Base-by-base conservation (phyloP, 108 stramenopile species). In the Mayamaea pseudoterrestris region DNA sequence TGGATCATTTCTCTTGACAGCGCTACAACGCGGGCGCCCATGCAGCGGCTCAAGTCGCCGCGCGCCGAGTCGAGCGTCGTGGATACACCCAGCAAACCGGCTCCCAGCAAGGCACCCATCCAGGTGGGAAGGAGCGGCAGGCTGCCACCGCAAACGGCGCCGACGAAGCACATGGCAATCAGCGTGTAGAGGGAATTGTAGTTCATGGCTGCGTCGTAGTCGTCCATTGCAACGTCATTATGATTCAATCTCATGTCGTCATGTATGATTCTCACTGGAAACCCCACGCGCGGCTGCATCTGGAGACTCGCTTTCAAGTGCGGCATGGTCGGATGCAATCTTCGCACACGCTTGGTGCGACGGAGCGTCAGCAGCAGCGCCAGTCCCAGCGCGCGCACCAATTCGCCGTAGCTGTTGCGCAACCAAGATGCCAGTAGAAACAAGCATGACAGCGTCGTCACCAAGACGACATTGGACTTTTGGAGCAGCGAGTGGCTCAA, bases 1-100 rank as follows among this genome's bases (percentile, higher is more conserved):
- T 61, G 41, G 54, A 68, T 48, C n/a, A 78, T 44, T 30, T 78
- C 71, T 37, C 70, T 47, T 11, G 65, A 26, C 30, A 78, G 43
- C 4, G 71, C 63, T 3, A 88, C 81, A 25, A 90, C 55, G 0
- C 83, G 77, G 83, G 84, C 84, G 21, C 83, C 87, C 70, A 76
- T 74, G 54, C 74, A 47, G 23, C 87, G 78, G 18, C 60, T 61
- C 31, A 90, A 50, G 47, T 90, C 87, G n/a, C 87, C 82, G 23
- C 65, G 50, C 2, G 78, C 63, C 65, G 60, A 73, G 3, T 53
- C 42, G 9, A 55, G 53, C 47, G 67, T 66, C 23, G 75, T 72
- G 18, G 55, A 55, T 12, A 73, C 55, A n/a, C 68, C 87, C 54
- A 82, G 80, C 26, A 55, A 18, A n/a, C 50, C 67, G 9, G 80